phyloP scores from a whole-genome alignment of 495 filamentous ascomycete genomes.

The Sporormia fimetaria region DNA sequence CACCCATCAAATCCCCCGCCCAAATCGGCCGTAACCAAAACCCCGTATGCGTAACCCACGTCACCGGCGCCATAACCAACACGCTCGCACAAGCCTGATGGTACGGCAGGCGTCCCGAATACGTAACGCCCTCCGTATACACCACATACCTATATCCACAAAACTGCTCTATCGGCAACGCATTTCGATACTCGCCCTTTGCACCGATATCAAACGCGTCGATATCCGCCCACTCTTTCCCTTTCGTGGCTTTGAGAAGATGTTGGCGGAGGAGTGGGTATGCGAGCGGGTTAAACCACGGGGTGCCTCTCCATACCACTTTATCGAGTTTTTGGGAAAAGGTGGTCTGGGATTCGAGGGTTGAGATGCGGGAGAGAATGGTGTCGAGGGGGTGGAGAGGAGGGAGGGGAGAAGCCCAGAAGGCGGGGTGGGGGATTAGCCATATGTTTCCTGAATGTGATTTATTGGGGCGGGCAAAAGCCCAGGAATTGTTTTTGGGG shows the following conservation, averaged over 20 bases:
- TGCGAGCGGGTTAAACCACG: conserved; percentile 22
- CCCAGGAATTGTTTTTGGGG: conserved; percentile 39
- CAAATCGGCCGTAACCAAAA: not conserved
- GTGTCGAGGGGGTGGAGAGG: conserved; percentile 47
- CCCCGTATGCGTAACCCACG: conserved; percentile 3
- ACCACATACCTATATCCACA: conserved; percentile 11
- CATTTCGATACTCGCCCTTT: not conserved
- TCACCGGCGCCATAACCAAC: conserved; percentile 3
- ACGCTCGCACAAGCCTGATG: conserved; percentile 12
- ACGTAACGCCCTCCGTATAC: conserved; percentile 16
- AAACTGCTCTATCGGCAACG: conserved; percentile 6
- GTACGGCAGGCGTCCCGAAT: conserved; percentile 8
- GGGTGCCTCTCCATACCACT: conserved; percentile 55
- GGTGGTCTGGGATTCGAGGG: conserved; percentile 1
- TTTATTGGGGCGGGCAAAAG: conserved; percentile 34
- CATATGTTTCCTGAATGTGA: conserved; percentile 42
- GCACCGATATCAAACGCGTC: not conserved
- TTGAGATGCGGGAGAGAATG: conserved; percentile 36
- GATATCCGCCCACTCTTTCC: conserved; percentile 39
- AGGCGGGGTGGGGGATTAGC: conserved; percentile 69
- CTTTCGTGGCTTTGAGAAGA: conserved; percentile 35
- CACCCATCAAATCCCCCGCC: conserved; percentile 2
- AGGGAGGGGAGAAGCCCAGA: conserved; percentile 58
- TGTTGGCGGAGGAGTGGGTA: conserved; percentile 32
- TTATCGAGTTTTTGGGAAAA: conserved; percentile 47